Evolutionary conservation across 805 yeast genomes (phyloP).

Genomic region (Pichia rugopelliculosa): DNA sequence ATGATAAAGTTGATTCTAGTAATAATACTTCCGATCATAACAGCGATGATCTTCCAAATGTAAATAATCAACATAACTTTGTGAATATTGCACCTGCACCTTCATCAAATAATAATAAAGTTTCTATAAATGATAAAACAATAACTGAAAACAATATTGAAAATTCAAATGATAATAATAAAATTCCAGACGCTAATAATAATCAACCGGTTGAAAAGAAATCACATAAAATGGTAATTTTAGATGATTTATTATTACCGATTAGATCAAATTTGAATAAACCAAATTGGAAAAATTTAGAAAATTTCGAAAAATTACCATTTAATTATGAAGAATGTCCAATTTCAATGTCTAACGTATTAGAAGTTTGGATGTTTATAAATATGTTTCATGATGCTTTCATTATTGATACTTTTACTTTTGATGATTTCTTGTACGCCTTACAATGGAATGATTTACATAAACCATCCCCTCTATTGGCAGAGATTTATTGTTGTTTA

Average conservation of each 20-base stretch:
- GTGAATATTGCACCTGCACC: constrained; percentile 12
- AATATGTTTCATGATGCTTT: constrained; percentile 63
- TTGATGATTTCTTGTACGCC: constrained; percentile 66
- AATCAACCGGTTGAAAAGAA: constrained; percentile 1
- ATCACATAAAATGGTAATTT: constrained; percentile 11
- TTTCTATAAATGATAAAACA: neutral
- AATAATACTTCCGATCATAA: neutral
- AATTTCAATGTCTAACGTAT: constrained; percentile 32
- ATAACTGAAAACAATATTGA: neutral
- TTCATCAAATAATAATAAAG: neutral
- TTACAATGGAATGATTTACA: constrained; percentile 40
- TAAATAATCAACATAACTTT: neutral
- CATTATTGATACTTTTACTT: constrained; percentile 63
- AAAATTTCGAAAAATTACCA: constrained; percentile 17
- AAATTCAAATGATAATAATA: neutral
- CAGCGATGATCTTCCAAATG: neutral
- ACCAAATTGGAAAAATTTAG: constrained; percentile 23
- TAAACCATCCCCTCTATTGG: constrained; percentile 45
- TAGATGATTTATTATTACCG: constrained; percentile 29
- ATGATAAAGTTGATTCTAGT: neutral
- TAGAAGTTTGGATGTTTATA: constrained; percentile 71
- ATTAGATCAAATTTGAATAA: constrained; percentile 15
- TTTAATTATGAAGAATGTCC: neutral
- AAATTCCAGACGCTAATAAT: neutral
- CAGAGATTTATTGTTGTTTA: constrained; percentile 63